Evolutionary conservation across 495 filamentous ascomycete genomes (phyloP), one percentile per base, ranked within the genome.

Genomic region (Aspergillus carlsbadensis): DNA sequence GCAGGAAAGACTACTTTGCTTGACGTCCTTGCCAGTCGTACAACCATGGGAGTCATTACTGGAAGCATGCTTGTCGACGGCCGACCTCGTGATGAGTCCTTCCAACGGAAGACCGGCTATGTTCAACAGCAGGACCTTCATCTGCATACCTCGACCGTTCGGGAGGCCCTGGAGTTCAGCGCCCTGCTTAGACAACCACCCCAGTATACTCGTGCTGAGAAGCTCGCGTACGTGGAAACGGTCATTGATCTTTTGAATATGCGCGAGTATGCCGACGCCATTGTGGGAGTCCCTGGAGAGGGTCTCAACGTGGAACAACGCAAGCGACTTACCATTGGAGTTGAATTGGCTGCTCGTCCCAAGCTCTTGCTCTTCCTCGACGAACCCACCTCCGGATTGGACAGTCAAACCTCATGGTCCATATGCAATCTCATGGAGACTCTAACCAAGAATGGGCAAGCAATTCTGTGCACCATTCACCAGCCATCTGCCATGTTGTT

Each of bases 51-150:
- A 54, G 73, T 79, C n/a, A 75, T 85, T 1, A 68, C 65, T 11
- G 81, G 80, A 24, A 75, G 81, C 51, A 79, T 84, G 68, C 59
- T 83, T 35, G 79, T 84, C n/a, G 77, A 83, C 52, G 81, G 81
- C 11, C 60, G 70, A 24, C 71, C 70, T 24, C 68, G 87, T 11
- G 89, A 95, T 65, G 76, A 81, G 14, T 91, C 88, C 0, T 96
- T 96, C 79, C 91, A 94, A 65, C 87, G 92, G 26, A 94, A 94
- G 75, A 96, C 92, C 3, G 92, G 92, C 18, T 98, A 96, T 63
- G 93, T 94, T 13, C 91, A 98, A 63, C 93, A 98, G 67, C 91
- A 96, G 70, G 93, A 98, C 82, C 81, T 98, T 6, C 92, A 96
- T 70, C 79, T 95, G 21, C 78, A 87, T 31, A 95, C 91, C 0